Evolutionary conservation across 495 filamentous ascomycete genomes (phyloP), one percentile per base, ranked within the genome.

Genomic region (Penicillium malachiteum): DNA sequence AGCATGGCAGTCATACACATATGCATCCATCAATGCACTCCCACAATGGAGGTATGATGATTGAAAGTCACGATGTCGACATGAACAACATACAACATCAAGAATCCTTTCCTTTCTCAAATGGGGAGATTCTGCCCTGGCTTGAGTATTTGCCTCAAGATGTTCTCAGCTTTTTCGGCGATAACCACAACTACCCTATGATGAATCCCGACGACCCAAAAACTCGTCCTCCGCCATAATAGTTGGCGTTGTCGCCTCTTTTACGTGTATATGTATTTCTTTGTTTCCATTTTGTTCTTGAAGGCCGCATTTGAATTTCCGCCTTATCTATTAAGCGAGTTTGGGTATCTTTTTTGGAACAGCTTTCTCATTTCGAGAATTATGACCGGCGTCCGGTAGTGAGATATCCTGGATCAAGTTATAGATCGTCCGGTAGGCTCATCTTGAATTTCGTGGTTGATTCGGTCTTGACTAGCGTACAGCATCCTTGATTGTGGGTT

Each of bases 1-100:
- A 41, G 58, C 76, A 62, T 69, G 65, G 54, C 62, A 74, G 32
- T 51, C 76, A 45, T 56, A 69, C 17, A 55, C 75, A 51, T 61
- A 71, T 68, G 65, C 71, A n/a, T 64, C 75, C 66, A 58, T 41
- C 63, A 75, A 0, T 68, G 64, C n/a, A 50, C 69, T n/a, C 64
- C 11, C 62, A 75, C 0, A 64, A 64, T 48, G 78, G 73, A 59
- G 83, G 77, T 68, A 84, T 89, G 57, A 82, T 86, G 55, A 89
- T 90, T 55, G 84, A 89, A 63, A 86, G 79, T 54, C 85, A 87
- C 50, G 87, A 90, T 52, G 78, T 89, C 45, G 84, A 87, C 62
- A 84, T 88, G 79, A 74, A 71, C 7, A 59, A 65, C 1, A 66
- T 78, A 21, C 71, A 76, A 11, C 69, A 76, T 50, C 72, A 74